Evolutionary conservation across 2,329 filamentous ascomycete species (phyloP), one percentile per base, ranked within the genome.

Genomic region (Stachybotrys chartarum): DNA sequence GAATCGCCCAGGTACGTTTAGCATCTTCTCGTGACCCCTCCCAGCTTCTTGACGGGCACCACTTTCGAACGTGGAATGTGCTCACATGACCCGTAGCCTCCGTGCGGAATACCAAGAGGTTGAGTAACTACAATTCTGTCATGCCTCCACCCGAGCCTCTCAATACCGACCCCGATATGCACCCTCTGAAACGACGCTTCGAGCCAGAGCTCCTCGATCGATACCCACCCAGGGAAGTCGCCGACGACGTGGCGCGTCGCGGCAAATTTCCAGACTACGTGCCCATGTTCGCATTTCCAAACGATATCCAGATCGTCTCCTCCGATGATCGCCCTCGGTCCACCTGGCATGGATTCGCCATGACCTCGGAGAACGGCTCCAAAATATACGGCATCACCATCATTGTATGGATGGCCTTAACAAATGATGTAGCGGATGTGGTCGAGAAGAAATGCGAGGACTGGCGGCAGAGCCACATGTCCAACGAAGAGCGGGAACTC

Each of bases 301-400:
- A 97, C 71, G 94, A 99, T 70, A 94, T 99, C 63, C 91, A 91
- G 60, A 94, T 99, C 53, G 90, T 97, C 10, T 97, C 94, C 1
- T 92, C 92, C 1, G 94, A 99, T 66, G 91, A 96, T 68, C 83
- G 92, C 58, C 94, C 94, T 1, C 82, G 91, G 58, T 93, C 94
- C n/a, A 97, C 92, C 30, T 99, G 94, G 94, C 94, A 99, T 72
- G 94, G 94, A 51, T 99, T 99, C 68, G 92, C 91, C 59, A 97
- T 99, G 94, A 99, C 94, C 2, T 88, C 88, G 24, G 89, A 90
- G 55, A 92, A 97, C 68, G 93, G 91, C 64, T 88, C 90, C 55
- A 96, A 94, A 69, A 79, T 97, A 18, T 93, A 97, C 67, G 93
- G 91, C 39, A 90, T 97, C 56, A 92, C 89, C 59, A 81, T 97